Base-by-base conservation (phyloP, 805 yeast genomes). In the Candida boleticola region DNA sequence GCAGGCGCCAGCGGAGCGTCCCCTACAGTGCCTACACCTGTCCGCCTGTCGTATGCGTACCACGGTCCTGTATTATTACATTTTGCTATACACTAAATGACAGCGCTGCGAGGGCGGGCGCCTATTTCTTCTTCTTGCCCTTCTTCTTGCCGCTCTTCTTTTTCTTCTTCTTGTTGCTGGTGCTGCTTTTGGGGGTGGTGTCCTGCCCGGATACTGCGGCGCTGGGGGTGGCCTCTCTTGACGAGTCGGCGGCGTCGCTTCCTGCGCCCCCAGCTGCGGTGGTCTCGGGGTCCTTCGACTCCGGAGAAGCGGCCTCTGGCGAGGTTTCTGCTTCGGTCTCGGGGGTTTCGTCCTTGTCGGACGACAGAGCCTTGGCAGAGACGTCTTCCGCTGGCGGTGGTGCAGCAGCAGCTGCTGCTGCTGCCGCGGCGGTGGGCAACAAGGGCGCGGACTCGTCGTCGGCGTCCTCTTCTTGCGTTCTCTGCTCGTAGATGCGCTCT, bases 401-500 rank as follows among this genome's bases (percentile, higher is more conserved):
- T 23, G 32, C 56, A 21, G 35, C 50, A 29, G 32, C 16, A 13
- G 11, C 16, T n/a, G 35, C 20, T 17, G 35, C n/a, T 6, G 21
- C 20, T 11, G 16, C 35, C 20, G 37, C 45, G 34, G 37, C 38
- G 35, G 30, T 37, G 36, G 20, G 47, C 7, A 37, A 31, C 9
- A 16, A 16, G n/a, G 54, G 32, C 1, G 60, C 50, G 32, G 50
- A 60, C 10, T 43, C 48, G 16, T 52, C 48, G 14, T 49, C 47
- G 3, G 60, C 45, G 7, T 44, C 54, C 5, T 52, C 57, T 17
- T 41, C 44, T 5, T 60, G 67, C 16, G 21, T 31, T 30, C 49
- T 47, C 29, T 52, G 61, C 41, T 65, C 71, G 39, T 65, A 64
- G 1, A 61, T 44, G 36, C 70, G 47, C 47, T 62, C 60, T 35